Conservation (phyloP, 225 moss, liverwort and hornwort genomes). For the Pleurozium schreberi region DNA sequence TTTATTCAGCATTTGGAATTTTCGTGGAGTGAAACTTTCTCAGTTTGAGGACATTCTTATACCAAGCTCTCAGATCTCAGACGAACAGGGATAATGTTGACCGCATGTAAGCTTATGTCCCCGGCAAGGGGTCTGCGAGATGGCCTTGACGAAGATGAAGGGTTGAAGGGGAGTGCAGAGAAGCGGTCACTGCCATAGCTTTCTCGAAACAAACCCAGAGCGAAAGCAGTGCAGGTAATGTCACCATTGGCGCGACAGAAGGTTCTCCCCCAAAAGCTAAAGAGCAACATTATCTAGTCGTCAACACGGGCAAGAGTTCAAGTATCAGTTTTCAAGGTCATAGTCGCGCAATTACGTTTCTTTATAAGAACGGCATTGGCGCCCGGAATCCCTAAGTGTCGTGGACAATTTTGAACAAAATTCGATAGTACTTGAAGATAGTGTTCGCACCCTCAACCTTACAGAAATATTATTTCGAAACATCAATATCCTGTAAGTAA, state of each 20-base stretch:
- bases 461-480: background rate
- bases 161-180: conserved; percentile 38
- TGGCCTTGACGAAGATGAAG: conserved; percentile 47
- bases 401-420: background rate
- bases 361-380: background rate
- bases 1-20: background rate
- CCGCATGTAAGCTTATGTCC: conserved; percentile 47
- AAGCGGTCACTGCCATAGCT: too few relatives aligned
- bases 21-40: background rate
- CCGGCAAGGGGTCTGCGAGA: conserved; percentile 54
- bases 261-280: conserved; percentile 8
- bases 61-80: background rate
- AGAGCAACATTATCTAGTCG: background rate
- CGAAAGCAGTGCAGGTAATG: background rate
- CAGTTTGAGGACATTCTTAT: background rate
- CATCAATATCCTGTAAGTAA: background rate
- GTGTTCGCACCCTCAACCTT: background rate
- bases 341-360: background rate
- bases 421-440: background rate
- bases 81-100: conserved; percentile 22
- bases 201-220: conserved; percentile 9
- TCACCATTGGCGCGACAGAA: conserved; percentile 9
- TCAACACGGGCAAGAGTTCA: background rate
- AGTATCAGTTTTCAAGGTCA: background rate
- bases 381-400: background rate